phyloP scores from a whole-genome alignment of 1,284 basidiomycete species.

The Ustilago trichophora region DNA sequence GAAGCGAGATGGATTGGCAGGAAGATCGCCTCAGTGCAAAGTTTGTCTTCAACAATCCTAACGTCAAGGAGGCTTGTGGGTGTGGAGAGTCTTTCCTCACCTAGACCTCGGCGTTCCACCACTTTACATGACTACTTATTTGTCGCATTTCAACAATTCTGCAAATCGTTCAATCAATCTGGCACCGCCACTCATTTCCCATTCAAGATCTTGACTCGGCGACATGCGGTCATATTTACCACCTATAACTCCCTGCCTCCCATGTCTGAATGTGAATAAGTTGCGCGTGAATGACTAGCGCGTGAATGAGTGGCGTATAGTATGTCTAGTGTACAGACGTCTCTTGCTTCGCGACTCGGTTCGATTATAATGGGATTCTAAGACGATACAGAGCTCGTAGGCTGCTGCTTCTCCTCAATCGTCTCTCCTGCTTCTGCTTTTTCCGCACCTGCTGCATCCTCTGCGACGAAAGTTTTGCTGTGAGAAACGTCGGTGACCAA shows the following conservation, averaged over 20 bases:
- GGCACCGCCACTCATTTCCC: background rate
- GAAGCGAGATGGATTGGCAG: conserved; percentile 98
- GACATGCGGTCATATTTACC: too few relatives aligned
- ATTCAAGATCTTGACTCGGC: too few relatives aligned
- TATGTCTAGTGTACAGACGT: conserved; percentile 16
- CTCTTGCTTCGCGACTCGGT: too few relatives aligned
- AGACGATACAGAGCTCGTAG: too few relatives aligned
- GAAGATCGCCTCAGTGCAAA: conserved; percentile 75
- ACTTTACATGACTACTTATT: too few relatives aligned
- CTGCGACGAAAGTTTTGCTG: background rate
- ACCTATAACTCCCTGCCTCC: too few relatives aligned
- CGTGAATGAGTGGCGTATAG: too few relatives aligned
- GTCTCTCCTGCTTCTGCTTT: too few relatives aligned
- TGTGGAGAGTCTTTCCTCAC: conserved; percentile 81
- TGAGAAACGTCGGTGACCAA: too few relatives aligned
- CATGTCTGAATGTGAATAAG: background rate
- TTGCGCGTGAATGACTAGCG: conserved; percentile 3
- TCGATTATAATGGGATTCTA: too few relatives aligned
- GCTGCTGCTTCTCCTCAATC: too few relatives aligned
- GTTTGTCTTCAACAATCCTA: conserved; percentile 83
- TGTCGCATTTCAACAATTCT: too few relatives aligned
- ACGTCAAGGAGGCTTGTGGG: conserved; percentile 84
- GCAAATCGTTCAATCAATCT: background rate
- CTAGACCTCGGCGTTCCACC: conserved; percentile 1
- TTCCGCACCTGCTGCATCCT: background rate